Base-by-base conservation (phyloP, 1,139 yeast species). In the Nakaseomyces bracarensis region DNA sequence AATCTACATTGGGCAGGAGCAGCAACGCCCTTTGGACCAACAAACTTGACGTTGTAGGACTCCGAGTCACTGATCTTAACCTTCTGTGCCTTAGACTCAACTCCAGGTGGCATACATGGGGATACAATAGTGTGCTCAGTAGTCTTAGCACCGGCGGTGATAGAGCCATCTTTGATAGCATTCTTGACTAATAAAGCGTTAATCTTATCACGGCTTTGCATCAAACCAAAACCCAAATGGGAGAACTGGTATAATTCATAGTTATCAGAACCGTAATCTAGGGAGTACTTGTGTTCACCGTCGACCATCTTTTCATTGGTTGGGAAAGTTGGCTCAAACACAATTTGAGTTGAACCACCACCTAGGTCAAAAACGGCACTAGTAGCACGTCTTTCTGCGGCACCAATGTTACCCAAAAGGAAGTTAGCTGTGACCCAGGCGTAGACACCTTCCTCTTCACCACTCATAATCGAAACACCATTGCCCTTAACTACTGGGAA, bases 371-470 rank as follows among this genome's bases (percentile, higher is more conserved):
- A 91, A 11, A 91, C 95, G 7, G 97, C 98, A 40, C 95, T 95
- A 10, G 98, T 91, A 25, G 91, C 84, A 23, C 67, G 63, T 64
- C 78, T 77, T 39, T 76, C 81, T 16, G 75, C 65, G 21, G 79
- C 68, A 21, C 97, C 97, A 60, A 91, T 86, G 65, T 89, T 89
- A 34, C 96, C 96, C 52, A 91, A 73, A 50, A 91, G 69, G 63
- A 80, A 91, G 68, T 91, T 91, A 42, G 96, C 81, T 29, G 98
- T 91, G 61, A 91, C 82, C 99, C 99, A 91, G 1, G 98, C 98
- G 58, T 78, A 91, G n/a, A 91, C 96, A 61, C 98, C 99, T 68
- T 91, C 98, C 55, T 89, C 95, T 48, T 77, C 81, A 52, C 98
- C 98, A 45, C 84, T 91, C 96, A 91, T 89, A 55, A 91, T 82